phyloP scores from a whole-genome alignment of 2,329 filamentous ascomycete species.

The Hymenoscyphus fructigenus region DNA sequence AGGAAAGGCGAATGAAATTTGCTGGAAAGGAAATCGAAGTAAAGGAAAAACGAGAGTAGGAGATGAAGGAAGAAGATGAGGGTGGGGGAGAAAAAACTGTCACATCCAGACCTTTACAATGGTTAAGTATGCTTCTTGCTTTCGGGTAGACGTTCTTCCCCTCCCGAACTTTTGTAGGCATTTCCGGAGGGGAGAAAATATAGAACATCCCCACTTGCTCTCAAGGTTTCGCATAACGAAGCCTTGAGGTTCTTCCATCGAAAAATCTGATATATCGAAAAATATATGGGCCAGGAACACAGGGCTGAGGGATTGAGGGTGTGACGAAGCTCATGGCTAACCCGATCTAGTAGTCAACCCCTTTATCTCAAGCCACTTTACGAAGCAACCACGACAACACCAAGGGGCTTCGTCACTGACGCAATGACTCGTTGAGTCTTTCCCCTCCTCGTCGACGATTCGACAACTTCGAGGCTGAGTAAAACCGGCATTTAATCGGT shows the following conservation, averaged over 20 bases:
- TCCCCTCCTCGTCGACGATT: not conserved
- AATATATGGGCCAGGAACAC: not conserved
- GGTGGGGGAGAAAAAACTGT: not conserved
- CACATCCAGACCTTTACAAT: not conserved
- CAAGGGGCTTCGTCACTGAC: not conserved
- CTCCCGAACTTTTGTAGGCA: not conserved
- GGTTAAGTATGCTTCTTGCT: constrained; percentile 4
- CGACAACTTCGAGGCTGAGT: not conserved
- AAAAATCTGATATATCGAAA: not conserved
- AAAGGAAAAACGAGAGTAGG: constrained; percentile 2
- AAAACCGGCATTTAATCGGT: not conserved
- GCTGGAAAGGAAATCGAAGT: constrained; percentile 11
- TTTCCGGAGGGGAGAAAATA: not conserved
- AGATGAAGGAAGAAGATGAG: constrained; percentile 8
- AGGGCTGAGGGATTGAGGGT: not conserved
- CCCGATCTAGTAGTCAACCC: not conserved
- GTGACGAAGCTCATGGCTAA: not conserved
- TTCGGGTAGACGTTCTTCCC: not conserved
- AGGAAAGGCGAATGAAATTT: constrained; percentile 12
- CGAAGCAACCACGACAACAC: not conserved
- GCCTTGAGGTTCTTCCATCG: not conserved
- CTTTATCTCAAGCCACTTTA: not conserved
- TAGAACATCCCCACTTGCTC: not conserved
- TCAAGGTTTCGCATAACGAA: not conserved
- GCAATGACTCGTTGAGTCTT: not conserved